Base-by-base conservation (phyloP, 768 basidiomycete genomes). In the Mycena rosella region DNA sequence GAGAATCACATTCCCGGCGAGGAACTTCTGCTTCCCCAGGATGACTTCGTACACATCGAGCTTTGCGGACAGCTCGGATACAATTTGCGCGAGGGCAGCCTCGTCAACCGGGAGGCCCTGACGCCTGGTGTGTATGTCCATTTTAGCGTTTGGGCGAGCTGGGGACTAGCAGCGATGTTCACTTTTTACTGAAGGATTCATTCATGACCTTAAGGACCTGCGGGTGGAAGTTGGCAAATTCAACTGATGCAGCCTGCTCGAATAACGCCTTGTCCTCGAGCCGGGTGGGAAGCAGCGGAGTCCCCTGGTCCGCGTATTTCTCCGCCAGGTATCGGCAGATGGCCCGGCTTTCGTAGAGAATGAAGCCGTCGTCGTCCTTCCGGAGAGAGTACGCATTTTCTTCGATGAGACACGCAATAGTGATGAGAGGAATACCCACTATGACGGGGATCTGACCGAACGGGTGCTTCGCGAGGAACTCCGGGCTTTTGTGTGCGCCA, bases 41-140 rank as follows among this genome's bases (percentile, higher is more conserved):
- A 49, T 49, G n/a, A 29, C 48, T 7, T 49, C 48, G 48, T 49
- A 49, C 17, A 29, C 48, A 27, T 49, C 48, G 48, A 49, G 48
- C 26, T 27, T 49, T 8, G 48, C 48, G 5, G 48, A 49, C 3
- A 49, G 15, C 5, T 49, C 48, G 6, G 48, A 49, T 17, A 49
- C 20, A 27, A 5, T 6, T 14, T 27, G 11, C 4, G 48, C 48
- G 7, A 49, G 7, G 10, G 26, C 48, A 7, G 24, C 26, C 26
- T 49, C 48, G 48, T 49, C 48, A 14, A 49, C 48, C 3, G 48
- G 48, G 6, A 26, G 48, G 14, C 48, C 26, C 22, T n/a, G 22
- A 13, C n/a, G 22, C 6, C 48, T 49, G 26, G 26, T 8, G 6
- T 6, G 6, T 7, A 27, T 2, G n/a, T n/a, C 48, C 9, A 27